A percentile compares a stretch with the other conserved stretches of the same genome.
Evolutionary conservation across 805 yeast species (phyloP).

Genomic region (Kluyveromyces siamensis): DNA sequence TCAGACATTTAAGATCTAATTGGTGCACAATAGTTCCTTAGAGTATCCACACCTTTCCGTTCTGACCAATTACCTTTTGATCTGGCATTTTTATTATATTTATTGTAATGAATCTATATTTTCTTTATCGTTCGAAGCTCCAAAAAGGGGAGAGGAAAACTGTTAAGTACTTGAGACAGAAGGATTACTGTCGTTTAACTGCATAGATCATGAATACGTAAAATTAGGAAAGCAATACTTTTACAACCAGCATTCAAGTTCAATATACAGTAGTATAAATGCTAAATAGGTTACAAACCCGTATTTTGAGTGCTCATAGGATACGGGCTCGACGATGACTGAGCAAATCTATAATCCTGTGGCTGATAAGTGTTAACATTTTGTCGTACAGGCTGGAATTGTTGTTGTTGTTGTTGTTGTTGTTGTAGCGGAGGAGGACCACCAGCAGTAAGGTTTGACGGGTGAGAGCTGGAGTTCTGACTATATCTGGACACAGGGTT

Average conservation of each 20-base stretch:
- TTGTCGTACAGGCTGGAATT: too few relatives aligned
- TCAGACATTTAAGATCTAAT: slow-evolving; percentile 6
- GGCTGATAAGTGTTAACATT: neutral
- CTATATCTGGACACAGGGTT: slow-evolving; percentile 1
- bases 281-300: slow-evolving; percentile 4
- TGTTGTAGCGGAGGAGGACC: neutral
- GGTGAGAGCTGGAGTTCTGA: neutral
- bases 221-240: too few relatives aligned
- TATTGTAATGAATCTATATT: too few relatives aligned
- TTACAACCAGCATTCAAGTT: neutral
- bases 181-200: too few relatives aligned
- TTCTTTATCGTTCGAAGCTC: neutral
- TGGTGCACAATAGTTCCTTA: neutral
- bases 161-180: too few relatives aligned
- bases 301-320: slow-evolving; percentile 14
- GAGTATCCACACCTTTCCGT: neutral
- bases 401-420: slow-evolving; percentile 6
- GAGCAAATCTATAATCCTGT: neutral
- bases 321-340: slow-evolving; percentile 4
- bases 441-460: neutral
- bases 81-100: too few relatives aligned
- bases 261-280: neutral
- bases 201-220: too few relatives aligned
- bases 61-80: neutral
- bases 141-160: neutral